Percentiles rank a stretch among this genome's conserved stretches.
phyloP scores from a whole-genome alignment of 2,329 filamentous ascomycete genomes.

The Ophiocordyceps robertsii region DNA sequence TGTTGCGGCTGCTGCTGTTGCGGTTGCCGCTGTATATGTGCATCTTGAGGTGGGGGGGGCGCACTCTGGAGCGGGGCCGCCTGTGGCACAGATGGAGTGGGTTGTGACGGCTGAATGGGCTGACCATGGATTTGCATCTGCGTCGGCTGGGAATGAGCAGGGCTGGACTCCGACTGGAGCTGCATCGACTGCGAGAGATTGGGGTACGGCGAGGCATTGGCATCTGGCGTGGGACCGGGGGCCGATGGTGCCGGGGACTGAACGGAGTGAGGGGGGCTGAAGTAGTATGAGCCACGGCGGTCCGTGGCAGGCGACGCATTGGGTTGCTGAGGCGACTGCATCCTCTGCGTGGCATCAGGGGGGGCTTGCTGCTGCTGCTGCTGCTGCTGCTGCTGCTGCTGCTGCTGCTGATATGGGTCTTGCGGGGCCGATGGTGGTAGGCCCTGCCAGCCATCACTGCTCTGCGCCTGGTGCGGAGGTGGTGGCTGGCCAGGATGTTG shows the following conservation, averaged over 20 bases:
- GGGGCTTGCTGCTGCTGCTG: slow-evolving; percentile 4
- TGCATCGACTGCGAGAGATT: slow-evolving; percentile 34
- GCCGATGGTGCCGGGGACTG: slow-evolving; percentile 22
- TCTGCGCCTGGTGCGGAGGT: slow-evolving; percentile 30
- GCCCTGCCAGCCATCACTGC: slow-evolving; percentile 37
- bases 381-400: slow-evolving; percentile 7
- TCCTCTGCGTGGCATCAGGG: slow-evolving; percentile 12
- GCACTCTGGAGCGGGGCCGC: neutral
- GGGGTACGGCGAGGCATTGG: slow-evolving; percentile 36
- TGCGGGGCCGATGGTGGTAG: slow-evolving; percentile 21
- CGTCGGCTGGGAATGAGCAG: slow-evolving; percentile 17
- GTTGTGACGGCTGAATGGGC: slow-evolving; percentile 12
- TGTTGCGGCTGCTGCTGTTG: slow-evolving; percentile 15
- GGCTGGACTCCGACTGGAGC: slow-evolving; percentile 29
- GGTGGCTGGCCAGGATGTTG: slow-evolving; percentile 25
- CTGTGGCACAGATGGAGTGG: slow-evolving; percentile 16
- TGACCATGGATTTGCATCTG: slow-evolving; percentile 15
- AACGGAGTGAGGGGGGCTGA: slow-evolving; percentile 24
- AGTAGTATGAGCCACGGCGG: slow-evolving; percentile 45
- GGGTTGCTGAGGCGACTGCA: slow-evolving; percentile 16
- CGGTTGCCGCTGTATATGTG: slow-evolving; percentile 14
- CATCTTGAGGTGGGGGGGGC: slow-evolving; percentile 10
- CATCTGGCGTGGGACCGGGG: slow-evolving; percentile 25
- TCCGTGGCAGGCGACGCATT: slow-evolving; percentile 25
- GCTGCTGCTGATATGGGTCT: slow-evolving; percentile 14